Evolutionary conservation across 2,329 filamentous ascomycete genomes (phyloP).

Genomic region (Pseudogymnoascus sp.): DNA sequence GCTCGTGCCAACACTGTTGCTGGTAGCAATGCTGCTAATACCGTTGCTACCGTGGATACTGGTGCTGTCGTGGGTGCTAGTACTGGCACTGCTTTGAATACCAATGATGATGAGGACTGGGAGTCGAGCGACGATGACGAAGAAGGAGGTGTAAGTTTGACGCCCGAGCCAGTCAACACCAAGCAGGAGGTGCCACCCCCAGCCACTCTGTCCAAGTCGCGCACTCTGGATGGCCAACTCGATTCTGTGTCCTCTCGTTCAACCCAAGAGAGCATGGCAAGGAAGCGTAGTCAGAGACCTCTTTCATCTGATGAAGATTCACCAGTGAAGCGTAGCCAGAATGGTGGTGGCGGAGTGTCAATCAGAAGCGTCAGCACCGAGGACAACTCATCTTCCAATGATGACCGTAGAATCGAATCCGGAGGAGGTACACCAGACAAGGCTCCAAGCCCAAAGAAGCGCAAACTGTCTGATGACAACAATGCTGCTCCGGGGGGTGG

Average conservation of each 20-base stretch:
- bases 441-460: neutral
- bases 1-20: neutral
- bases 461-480: neutral
- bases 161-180: neutral
- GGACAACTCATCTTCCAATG: neutral
- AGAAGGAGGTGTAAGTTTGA: neutral
- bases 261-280: neutral
- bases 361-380: neutral
- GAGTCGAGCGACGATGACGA: neutral
- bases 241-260: neutral
- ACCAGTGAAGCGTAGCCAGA: neutral
- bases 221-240: neutral
- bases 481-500: neutral
- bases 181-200: neutral
- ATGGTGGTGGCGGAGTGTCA: neutral
- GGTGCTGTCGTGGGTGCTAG: neutral
- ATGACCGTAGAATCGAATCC: neutral
- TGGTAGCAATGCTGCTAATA: neutral
- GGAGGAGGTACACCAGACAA: neutral
- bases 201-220: neutral
- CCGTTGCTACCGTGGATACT: neutral
- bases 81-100: neutral
- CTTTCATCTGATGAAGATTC: neutral
- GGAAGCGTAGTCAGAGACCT: neutral
- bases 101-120: neutral